Percentiles rank a stretch among this genome's conserved stretches.
phyloP scores from a whole-genome alignment of 352 stramenopile genomes.

The Phytophthora idaei region DNA sequence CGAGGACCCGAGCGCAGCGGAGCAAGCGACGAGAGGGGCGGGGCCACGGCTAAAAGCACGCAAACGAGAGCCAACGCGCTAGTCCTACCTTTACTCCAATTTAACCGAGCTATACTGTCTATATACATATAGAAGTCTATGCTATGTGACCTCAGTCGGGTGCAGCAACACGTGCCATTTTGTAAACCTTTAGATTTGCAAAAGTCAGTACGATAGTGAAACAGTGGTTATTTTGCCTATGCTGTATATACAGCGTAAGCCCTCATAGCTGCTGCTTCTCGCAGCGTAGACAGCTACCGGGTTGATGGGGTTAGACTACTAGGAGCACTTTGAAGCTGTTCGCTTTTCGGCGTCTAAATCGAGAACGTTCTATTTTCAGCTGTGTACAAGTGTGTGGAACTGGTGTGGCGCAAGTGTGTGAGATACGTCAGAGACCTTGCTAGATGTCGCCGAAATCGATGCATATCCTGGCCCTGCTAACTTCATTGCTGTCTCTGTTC shows the following conservation, averaged over 20 bases:
- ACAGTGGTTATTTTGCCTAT: conserved; percentile 4
- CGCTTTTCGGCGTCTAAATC: conserved; percentile 19
- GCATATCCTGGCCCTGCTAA: conserved; percentile 19
- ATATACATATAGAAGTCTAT: too few relatives aligned
- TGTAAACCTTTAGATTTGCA: neutral
- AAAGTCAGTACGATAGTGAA: neutral
- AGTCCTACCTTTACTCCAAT: too few relatives aligned
- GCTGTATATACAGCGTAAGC: conserved; percentile 17
- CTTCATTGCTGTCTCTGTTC: conserved; percentile 21
- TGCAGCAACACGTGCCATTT: neutral
- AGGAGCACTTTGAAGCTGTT: conserved; percentile 16
- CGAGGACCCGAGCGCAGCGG: too few relatives aligned
- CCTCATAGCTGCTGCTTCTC: neutral
- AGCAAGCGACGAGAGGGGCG: too few relatives aligned
- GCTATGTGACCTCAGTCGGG: too few relatives aligned
- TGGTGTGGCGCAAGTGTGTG: conserved; percentile 5
- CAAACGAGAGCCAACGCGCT: too few relatives aligned
- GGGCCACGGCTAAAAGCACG: too few relatives aligned
- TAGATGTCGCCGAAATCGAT: conserved; percentile 20
- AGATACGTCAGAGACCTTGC: neutral
- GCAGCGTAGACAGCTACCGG: conserved; percentile 7
- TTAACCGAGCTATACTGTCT: too few relatives aligned
- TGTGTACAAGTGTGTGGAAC: conserved; percentile 4
- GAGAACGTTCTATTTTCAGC: conserved; percentile 23
- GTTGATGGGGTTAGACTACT: conserved; percentile 5